These are phyloP conservation scores for Nitzschia sp. DNA, from an alignment of 108 stramenopile species.

Conservation along the genomic window DNA sequence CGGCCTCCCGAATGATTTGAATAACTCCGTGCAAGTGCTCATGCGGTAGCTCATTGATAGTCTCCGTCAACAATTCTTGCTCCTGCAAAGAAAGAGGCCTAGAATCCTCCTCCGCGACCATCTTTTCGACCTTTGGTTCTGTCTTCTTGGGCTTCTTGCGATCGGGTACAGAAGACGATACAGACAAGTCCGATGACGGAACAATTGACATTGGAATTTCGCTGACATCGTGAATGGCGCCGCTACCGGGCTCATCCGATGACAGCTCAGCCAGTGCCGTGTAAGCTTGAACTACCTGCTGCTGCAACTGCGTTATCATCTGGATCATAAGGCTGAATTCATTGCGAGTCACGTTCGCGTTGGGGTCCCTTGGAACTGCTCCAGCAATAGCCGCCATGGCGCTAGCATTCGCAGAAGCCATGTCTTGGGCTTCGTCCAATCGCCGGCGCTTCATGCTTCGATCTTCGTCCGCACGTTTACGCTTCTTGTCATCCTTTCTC, in stretches of 20 bases:
- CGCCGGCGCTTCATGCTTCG: conserved; percentile 52
- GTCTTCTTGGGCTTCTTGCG: conserved; percentile 65
- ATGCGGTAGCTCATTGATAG: conserved; percentile 69
- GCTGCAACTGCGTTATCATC: conserved; percentile 69
- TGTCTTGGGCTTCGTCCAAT: conserved; percentile 56
- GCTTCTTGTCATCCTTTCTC: conserved; percentile 62
- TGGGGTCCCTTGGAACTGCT: conserved; percentile 48
- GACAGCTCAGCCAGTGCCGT: conserved; percentile 51
- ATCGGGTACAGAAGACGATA: conserved; percentile 6
- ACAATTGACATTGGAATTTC: not conserved
- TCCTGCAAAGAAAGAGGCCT: conserved; percentile 71
- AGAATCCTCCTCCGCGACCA: conserved; percentile 41
- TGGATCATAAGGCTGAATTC: conserved; percentile 75
- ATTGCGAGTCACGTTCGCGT: conserved; percentile 55
- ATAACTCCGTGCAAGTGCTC: conserved; percentile 69
- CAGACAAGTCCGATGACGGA: not conserved
- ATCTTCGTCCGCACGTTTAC: conserved; percentile 51
- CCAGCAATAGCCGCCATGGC: conserved; percentile 60
- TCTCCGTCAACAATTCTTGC: conserved; percentile 80
- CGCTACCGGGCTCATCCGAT: conserved; percentile 39
- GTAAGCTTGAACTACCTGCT: conserved; percentile 71
- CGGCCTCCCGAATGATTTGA: conserved; percentile 83
- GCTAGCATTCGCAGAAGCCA: conserved; percentile 56
- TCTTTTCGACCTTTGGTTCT: conserved; percentile 47
- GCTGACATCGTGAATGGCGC: conserved; percentile 2